Evolutionary conservation across 345 rosid genomes (phyloP).

Genomic region (Citrus sinensis): DNA sequence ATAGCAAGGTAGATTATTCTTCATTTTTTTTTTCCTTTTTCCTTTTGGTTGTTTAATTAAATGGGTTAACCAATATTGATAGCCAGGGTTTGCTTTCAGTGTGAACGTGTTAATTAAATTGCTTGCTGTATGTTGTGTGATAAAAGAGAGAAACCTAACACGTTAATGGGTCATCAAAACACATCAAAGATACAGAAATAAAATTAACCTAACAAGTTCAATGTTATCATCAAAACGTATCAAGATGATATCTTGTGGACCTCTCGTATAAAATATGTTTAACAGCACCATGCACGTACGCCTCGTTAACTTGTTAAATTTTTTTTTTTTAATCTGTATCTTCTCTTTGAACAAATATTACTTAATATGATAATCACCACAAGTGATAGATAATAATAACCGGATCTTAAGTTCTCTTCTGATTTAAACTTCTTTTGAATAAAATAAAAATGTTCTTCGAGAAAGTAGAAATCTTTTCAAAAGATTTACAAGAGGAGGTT

Average conservation of each 20-base stretch:
- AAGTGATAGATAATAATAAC: no score
- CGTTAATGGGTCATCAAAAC: constrained; percentile 1
- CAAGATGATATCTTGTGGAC: neutral
- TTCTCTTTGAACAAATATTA: neutral
- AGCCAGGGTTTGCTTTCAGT: neutral
- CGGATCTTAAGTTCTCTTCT: no score
- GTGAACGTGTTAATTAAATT: no score
- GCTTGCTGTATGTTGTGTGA: neutral
- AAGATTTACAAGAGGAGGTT: no score
- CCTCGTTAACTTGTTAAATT: neutral
- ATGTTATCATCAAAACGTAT: neutral
- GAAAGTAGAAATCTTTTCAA: no score
- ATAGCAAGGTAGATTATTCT: neutral
- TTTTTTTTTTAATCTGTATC: neutral
- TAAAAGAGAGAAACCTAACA: neutral
- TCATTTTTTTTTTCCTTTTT: no score
- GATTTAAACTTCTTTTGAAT: no score
- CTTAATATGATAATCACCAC: neutral
- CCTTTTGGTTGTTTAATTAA: neutral
- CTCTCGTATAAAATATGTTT: neutral
- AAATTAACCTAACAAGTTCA: constrained; percentile 4
- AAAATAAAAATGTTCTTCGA: no score
- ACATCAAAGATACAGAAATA: neutral
- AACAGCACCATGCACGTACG: neutral
- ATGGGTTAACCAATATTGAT: no score